Evolutionary conservation across 2,329 filamentous ascomycete species (phyloP).

Genomic region (Colletotrichum neosansevieriae): DNA sequence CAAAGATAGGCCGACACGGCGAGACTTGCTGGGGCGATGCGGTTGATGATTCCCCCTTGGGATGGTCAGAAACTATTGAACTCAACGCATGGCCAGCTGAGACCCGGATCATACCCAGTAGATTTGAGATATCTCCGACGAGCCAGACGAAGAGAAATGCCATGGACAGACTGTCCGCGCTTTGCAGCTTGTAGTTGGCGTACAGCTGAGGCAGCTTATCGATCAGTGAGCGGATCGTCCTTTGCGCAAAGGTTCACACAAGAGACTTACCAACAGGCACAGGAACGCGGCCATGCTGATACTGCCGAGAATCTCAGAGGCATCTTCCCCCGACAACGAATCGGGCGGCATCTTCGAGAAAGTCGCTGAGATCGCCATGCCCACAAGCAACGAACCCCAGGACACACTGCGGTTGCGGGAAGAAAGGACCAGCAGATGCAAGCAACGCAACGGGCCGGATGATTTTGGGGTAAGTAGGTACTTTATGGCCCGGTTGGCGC

Average conservation of each 20-base stretch:
- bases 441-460: too few species aligned
- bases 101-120: slow-evolving; percentile 1
- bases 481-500: too few species aligned
- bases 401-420: too few species aligned
- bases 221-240: not conserved
- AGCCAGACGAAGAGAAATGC: slow-evolving; percentile 32
- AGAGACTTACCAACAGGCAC: slow-evolving; percentile 18
- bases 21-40: slow-evolving; percentile 28
- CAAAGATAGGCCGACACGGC: slow-evolving; percentile 24
- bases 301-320: slow-evolving; percentile 32
- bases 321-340: slow-evolving; percentile 3
- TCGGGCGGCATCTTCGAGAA: not conserved
- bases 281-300: slow-evolving; percentile 37
- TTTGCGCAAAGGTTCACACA: too few species aligned
- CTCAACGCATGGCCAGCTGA: not conserved
- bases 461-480: too few species aligned
- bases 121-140: slow-evolving; percentile 21
- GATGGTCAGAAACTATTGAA: too few species aligned
- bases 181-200: slow-evolving; percentile 22
- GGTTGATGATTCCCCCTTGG: slow-evolving; percentile 18
- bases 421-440: too few species aligned
- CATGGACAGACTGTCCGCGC: slow-evolving; percentile 35
- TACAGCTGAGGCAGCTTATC: slow-evolving; percentile 29
- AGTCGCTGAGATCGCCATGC: too few species aligned
- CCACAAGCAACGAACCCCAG: too few species aligned